Evolutionary conservation across 2,329 filamentous ascomycete species (phyloP).

Genomic region (Fusarium sp.): DNA sequence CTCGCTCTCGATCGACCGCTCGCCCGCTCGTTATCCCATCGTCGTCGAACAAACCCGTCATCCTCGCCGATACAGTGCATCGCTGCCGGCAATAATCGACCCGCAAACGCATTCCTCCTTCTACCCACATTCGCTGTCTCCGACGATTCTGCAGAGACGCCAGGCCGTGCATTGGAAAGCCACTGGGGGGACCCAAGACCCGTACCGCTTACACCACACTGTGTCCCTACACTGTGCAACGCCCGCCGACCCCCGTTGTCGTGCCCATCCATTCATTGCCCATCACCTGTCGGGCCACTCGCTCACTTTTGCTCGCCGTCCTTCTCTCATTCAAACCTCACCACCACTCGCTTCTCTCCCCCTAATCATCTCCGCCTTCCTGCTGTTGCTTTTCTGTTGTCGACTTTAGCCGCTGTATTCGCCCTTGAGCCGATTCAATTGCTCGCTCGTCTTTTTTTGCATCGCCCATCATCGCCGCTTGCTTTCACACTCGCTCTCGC

Average conservation of each 20-base stretch:
- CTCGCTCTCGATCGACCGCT: slow-evolving; percentile 7
- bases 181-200: slow-evolving; percentile 12
- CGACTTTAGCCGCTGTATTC: slow-evolving; percentile 36
- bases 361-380: slow-evolving; percentile 42
- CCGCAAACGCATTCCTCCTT: slow-evolving; percentile 32
- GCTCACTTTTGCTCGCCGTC: slow-evolving; percentile 35
- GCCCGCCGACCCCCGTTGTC: slow-evolving; percentile 30
- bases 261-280: slow-evolving; percentile 29
- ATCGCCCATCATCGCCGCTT: slow-evolving; percentile 20
- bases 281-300: slow-evolving; percentile 41
- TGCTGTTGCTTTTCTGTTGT: slow-evolving; percentile 43
- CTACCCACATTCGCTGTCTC: slow-evolving; percentile 23
- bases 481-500: slow-evolving; percentile 40
- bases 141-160: slow-evolving; percentile 23
- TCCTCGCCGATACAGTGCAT: slow-evolving; percentile 10
- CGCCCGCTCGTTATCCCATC: not conserved
- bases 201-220: slow-evolving; percentile 30
- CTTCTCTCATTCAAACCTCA: slow-evolving; percentile 48
- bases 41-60: slow-evolving; percentile 6
- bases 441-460: slow-evolving; percentile 18
- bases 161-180: slow-evolving; percentile 44
- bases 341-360: slow-evolving; percentile 37
- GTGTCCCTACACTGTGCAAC: slow-evolving; percentile 44
- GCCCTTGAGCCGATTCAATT: slow-evolving; percentile 28
- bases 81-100: slow-evolving; percentile 19